Evolutionary conservation across 345 rosid species (phyloP).

Genomic region (Chamaenerion angustifolium): DNA sequence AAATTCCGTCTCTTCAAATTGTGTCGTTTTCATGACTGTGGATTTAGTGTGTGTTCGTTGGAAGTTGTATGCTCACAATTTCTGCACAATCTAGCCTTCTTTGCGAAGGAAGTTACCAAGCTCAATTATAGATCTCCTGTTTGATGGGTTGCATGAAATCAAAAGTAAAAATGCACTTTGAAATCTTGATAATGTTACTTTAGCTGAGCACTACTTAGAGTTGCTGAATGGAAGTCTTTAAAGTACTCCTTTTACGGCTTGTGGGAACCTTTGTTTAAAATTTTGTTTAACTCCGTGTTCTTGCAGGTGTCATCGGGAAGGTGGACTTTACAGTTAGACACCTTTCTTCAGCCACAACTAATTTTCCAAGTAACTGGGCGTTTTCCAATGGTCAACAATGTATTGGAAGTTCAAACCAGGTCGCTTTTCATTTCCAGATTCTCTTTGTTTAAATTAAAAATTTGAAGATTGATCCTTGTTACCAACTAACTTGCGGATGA

Average conservation of each 20-base stretch:
- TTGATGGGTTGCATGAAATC: too few species aligned
- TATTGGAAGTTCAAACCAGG: slow-evolving; percentile 44
- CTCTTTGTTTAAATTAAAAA: not conserved
- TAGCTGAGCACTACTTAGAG: too few species aligned
- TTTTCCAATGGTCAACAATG: slow-evolving; percentile 56
- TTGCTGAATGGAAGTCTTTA: too few species aligned
- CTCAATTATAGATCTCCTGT: too few species aligned
- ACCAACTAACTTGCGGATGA: not conserved
- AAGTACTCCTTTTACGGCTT: not conserved
- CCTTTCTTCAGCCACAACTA: slow-evolving; percentile 60
- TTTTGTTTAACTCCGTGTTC: slow-evolving; percentile 10
- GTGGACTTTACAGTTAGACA: slow-evolving; percentile 96
- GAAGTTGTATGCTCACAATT: too few species aligned
- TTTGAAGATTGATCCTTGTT: not conserved
- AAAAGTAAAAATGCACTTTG: too few species aligned
- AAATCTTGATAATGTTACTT: too few species aligned
- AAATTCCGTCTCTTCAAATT: too few species aligned
- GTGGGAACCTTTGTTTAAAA: not conserved
- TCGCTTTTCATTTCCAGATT: slow-evolving; percentile 11
- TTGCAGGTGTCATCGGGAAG: slow-evolving; percentile 78
- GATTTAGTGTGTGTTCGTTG: too few species aligned
- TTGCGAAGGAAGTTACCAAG: too few species aligned
- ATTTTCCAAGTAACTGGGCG: slow-evolving; percentile 59
- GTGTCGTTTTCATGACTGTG: too few species aligned
- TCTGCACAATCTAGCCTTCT: too few species aligned